Percentiles rank a stretch among this genome's conserved stretches.
These are phyloP conservation scores for Santalum album DNA, from an alignment of 164 flowering plant species.

Conservation along the genomic window DNA sequence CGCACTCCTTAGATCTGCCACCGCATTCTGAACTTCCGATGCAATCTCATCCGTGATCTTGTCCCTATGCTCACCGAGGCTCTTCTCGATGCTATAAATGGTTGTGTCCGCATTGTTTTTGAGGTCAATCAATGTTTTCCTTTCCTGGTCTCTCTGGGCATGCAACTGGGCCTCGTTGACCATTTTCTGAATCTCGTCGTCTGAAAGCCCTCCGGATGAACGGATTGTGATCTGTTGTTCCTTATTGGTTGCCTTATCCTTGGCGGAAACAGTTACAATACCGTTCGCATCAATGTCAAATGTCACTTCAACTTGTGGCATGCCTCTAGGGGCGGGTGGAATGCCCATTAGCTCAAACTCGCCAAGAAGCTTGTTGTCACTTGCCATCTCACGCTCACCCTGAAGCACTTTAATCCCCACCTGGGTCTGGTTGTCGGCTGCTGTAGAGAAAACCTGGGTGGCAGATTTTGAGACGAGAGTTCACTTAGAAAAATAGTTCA, in stretches of 20 bases:
- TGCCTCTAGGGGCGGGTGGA: slow-evolving; percentile 51
- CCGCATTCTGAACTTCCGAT: slow-evolving; percentile 33
- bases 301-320: slow-evolving; percentile 53
- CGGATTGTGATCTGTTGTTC: slow-evolving; percentile 49
- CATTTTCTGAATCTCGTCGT: slow-evolving; percentile 50
- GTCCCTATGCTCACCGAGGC: slow-evolving; percentile 39
- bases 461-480: neutral
- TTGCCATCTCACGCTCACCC: slow-evolving; percentile 54
- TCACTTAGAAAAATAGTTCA: too few relatives aligned
- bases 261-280: slow-evolving; percentile 48
- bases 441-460: slow-evolving; percentile 49
- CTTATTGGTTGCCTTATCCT: slow-evolving; percentile 40
- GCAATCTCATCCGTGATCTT: slow-evolving; percentile 39
- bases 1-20: slow-evolving; percentile 31
- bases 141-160: slow-evolving; percentile 41
- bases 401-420: slow-evolving; percentile 48
- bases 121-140: slow-evolving; percentile 36
- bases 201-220: slow-evolving; percentile 51
- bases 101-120: slow-evolving; percentile 42
- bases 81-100: slow-evolving; percentile 48
- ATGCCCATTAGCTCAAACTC: slow-evolving; percentile 49
- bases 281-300: slow-evolving; percentile 63
- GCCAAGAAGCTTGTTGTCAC: slow-evolving; percentile 44
- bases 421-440: slow-evolving; percentile 57
- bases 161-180: slow-evolving; percentile 47